Evolutionary conservation across 2,329 filamentous ascomycete genomes (phyloP).

Genomic region (Epichloe sp.): DNA sequence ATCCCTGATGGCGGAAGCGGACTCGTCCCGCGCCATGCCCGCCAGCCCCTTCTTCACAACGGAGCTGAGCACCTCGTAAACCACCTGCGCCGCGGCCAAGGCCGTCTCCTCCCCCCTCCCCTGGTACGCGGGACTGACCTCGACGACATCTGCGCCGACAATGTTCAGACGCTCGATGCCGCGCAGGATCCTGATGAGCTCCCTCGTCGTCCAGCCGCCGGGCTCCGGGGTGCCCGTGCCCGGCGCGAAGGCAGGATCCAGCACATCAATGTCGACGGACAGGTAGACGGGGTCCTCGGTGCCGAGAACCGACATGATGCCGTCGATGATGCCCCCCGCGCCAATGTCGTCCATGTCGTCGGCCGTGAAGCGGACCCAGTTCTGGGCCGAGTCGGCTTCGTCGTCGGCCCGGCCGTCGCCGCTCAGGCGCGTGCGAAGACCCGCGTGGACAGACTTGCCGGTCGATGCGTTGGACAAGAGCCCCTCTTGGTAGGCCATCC

Average conservation of each 20-base stretch:
- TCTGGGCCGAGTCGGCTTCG: slow-evolving; percentile 59
- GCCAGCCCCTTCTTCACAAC: slow-evolving; percentile 45
- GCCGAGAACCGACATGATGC: slow-evolving; percentile 60
- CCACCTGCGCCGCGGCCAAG: slow-evolving; percentile 70
- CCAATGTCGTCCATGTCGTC: slow-evolving; percentile 84
- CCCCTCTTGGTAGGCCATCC: slow-evolving; percentile 71
- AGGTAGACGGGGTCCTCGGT: slow-evolving; percentile 70
- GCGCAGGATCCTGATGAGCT: slow-evolving; percentile 71
- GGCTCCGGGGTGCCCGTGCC: slow-evolving; percentile 78
- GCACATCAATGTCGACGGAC: slow-evolving; percentile 69
- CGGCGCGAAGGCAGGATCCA: slow-evolving; percentile 56
- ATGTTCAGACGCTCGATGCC: slow-evolving; percentile 74
- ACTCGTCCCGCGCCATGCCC: slow-evolving; percentile 23
- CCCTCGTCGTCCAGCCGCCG: slow-evolving; percentile 81
- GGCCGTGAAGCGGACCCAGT: slow-evolving; percentile 64
- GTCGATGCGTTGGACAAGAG: slow-evolving; percentile 57
- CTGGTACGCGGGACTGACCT: slow-evolving; percentile 74
- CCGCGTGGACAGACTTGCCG: slow-evolving; percentile 68
- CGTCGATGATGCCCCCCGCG: slow-evolving; percentile 51
- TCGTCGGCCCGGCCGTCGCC: slow-evolving; percentile 54
- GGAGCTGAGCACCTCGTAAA: slow-evolving; percentile 71
- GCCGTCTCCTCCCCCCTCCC: slow-evolving; percentile 50
- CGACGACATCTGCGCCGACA: slow-evolving; percentile 81
- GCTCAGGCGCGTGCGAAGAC: slow-evolving; percentile 63
- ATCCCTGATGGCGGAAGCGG: slow-evolving; percentile 17